Evolutionary conservation across 2,329 filamentous ascomycete genomes (phyloP).

Genomic region (Metarhizium humberi): DNA sequence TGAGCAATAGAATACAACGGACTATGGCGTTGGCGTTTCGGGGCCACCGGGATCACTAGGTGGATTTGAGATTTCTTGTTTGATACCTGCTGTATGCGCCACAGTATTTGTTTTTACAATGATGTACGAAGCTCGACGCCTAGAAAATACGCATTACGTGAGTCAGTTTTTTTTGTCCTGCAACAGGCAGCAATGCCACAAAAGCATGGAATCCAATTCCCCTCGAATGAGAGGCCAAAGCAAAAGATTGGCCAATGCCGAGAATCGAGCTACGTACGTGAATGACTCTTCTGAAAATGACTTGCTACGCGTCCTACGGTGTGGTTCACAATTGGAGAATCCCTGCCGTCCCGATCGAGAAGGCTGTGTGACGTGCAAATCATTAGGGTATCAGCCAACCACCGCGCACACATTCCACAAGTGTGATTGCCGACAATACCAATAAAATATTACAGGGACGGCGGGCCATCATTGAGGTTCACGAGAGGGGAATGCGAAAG

Average conservation of each 20-base stretch:
- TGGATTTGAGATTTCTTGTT: not conserved
- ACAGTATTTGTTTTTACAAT: not conserved
- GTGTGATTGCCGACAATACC: not conserved
- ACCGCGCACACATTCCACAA: not conserved
- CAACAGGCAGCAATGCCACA: not conserved
- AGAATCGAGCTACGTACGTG: not conserved
- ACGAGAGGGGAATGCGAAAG: not conserved
- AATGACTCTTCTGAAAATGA: not conserved
- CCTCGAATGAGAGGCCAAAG: not conserved
- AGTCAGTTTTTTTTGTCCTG: not conserved
- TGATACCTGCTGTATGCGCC: not conserved
- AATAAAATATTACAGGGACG: no score
- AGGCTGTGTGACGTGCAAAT: not conserved
- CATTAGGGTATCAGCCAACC: not conserved
- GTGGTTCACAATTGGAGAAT: not conserved
- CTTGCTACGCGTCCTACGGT: not conserved
- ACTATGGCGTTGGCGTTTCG: not conserved
- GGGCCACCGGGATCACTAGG: not conserved
- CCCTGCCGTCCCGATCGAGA: not conserved
- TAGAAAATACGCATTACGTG: not conserved
- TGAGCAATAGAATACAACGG: not conserved
- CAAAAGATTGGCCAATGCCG: not conserved
- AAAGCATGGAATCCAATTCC: not conserved
- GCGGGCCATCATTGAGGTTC: not conserved
- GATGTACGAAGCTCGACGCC: not conserved